These are phyloP conservation scores for Ophiosphaerella korrae DNA, from an alignment of 2,329 filamentous ascomycete genomes.

Conservation along the genomic window DNA sequence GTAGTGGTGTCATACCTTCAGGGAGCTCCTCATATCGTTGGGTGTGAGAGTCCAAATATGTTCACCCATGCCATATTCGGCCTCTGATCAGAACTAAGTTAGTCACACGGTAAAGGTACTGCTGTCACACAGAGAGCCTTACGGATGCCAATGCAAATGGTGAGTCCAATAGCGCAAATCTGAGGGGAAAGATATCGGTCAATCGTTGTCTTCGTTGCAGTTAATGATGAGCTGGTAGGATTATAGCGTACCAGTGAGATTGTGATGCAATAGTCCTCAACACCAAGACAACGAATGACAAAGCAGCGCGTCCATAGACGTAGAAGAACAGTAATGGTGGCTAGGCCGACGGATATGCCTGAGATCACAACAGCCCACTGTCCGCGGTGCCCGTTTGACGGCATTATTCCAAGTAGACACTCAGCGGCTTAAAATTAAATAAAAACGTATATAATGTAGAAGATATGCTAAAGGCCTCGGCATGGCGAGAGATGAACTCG, in stretches of 20 bases:
- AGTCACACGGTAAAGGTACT: conserved; percentile 2
- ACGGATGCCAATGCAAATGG: conserved; percentile 38
- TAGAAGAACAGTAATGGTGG: conserved; percentile 21
- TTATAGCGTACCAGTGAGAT: conserved; percentile 28
- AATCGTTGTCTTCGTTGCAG: background rate
- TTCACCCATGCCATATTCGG: conserved; percentile 36
- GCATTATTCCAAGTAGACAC: background rate
- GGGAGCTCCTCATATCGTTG: conserved; percentile 22
- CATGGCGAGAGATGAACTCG: no score
- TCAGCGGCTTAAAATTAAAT: no score
- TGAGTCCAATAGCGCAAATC: conserved; percentile 36
- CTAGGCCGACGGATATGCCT: background rate
- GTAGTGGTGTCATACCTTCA: conserved; percentile 24
- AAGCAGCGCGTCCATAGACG: conserved; percentile 39
- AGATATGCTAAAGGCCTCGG: no score
- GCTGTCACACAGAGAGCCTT: conserved; percentile 3
- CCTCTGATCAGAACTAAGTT: conserved; percentile 23
- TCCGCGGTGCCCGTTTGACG: background rate
- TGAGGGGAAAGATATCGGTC: conserved; percentile 4
- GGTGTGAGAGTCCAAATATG: conserved; percentile 21
- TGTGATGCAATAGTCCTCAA: conserved; percentile 36
- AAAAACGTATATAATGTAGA: no score
- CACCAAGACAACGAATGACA: conserved; percentile 29
- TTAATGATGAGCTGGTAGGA: no score
- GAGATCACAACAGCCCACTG: background rate